Conservation (phyloP, 2,329 filamentous ascomycete genomes). For the Nigrospora sphaerica region DNA sequence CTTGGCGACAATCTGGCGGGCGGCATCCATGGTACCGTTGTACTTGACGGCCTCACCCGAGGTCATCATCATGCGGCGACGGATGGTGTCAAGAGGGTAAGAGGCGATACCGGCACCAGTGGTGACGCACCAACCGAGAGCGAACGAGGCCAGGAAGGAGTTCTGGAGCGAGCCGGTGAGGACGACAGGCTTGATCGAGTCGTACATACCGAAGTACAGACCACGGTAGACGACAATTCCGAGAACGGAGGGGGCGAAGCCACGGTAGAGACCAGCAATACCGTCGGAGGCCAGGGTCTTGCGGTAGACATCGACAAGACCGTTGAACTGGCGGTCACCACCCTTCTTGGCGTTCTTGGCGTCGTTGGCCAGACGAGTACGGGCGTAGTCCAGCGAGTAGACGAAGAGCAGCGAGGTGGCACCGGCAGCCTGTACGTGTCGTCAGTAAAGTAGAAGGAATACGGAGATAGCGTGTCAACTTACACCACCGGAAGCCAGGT, state of each 20-base stretch:
- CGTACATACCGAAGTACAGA: conserved; percentile 99
- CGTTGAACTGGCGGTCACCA: conserved; percentile 99
- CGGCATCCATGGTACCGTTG: conserved; percentile 92
- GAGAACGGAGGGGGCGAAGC: conserved; percentile 98
- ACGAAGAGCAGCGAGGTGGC: conserved; percentile 99
- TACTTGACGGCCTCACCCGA: conserved; percentile 98
- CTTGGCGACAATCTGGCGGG: conserved; percentile 91
- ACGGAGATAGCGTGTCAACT: conserved; percentile 31
- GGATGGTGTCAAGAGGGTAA: conserved; percentile 99
- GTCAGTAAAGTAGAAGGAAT: background rate
- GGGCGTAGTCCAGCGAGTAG: conserved; percentile 99
- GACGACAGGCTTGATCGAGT: conserved; percentile 98
- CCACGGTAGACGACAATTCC: conserved; percentile 99
- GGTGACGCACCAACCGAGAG: conserved; percentile 97
- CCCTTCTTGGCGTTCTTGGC: conserved; percentile 96
- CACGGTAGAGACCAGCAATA: conserved; percentile 99
- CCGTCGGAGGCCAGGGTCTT: conserved; percentile 99
- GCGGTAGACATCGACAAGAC: conserved; percentile 98
- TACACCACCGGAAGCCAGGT: conserved; percentile 99
- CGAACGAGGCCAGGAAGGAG: conserved; percentile 99
- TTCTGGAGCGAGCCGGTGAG: conserved; percentile 85
- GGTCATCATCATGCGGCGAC: conserved; percentile 99
- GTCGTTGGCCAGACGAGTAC: conserved; percentile 99
- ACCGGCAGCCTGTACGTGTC: conserved; percentile 70
- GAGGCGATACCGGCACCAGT: conserved; percentile 99